Evolutionary conservation across 2,329 filamentous ascomycete genomes (phyloP), one percentile per base, ranked within the genome.

Genomic region (Aspergillus terreus): DNA sequence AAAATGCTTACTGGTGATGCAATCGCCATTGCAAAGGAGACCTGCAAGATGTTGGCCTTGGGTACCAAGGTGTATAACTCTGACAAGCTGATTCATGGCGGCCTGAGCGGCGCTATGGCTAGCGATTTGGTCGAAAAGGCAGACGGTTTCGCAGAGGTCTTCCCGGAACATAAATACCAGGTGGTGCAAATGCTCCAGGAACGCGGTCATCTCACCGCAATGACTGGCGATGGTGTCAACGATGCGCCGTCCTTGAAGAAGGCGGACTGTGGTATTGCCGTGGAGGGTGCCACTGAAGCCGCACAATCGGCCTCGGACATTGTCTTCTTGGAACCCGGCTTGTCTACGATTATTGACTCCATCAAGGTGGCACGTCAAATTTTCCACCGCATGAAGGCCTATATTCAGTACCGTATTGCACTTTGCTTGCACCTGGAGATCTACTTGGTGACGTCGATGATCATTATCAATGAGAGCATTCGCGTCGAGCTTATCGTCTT

Each of bases 1-100:
- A 90, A 90, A 78, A 90, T 90, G 87, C 78, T 90, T 68, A 90
- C 87, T 68, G 87, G 87, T 77, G 87, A 90, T 69, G 87, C 87
- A 53, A 85, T 89, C 62, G 86, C 87, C 57, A 90, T 90, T 62
- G 87, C 87, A 46, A 89, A 89, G 74, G 87, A 90, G 74, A 90
- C 87, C 54, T 90, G 87, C 79, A 88, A 88, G 74, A 89, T 90
- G 84, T 78, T 90, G 62, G 84, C 86, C 53, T 80, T 90, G 49
- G 87, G 87, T 52, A 89, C 86, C 59, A 90, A 90, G 76, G 86
- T 90, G 55, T 90, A 89, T 76, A 89, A 89, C 76, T 90, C 87
- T 40, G 84, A 87, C 62, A 87, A 85, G 74, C 80, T 90, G 55
- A 88, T 90, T 60, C 84, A 88, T 69, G 86, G 86, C 66, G 86